phyloP scores from a whole-genome alignment of 192 early-diverging fungal genomes.

The Pecoramyces ruminantium region DNA sequence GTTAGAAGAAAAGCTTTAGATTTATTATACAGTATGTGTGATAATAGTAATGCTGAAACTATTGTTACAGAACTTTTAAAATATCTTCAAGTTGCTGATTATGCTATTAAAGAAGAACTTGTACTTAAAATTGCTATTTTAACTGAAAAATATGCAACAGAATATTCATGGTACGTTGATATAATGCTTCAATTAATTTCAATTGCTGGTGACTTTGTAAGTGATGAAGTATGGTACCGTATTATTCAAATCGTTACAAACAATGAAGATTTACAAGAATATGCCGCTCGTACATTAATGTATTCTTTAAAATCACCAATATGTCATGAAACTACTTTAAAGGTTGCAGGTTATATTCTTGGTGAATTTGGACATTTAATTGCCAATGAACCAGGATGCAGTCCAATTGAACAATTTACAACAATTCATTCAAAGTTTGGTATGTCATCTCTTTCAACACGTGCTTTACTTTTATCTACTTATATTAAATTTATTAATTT shows the following conservation, averaged over 20 bases:
- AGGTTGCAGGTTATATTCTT: constrained; percentile 88
- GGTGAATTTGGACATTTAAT: constrained; percentile 97
- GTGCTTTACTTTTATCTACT: constrained; percentile 73
- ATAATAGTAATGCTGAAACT: constrained; percentile 59
- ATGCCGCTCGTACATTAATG: constrained; percentile 71
- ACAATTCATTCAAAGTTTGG: constrained; percentile 83
- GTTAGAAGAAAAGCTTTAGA: constrained; percentile 88
- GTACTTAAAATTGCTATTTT: constrained; percentile 97
- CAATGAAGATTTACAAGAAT: constrained; percentile 87
- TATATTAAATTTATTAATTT: constrained; percentile 93
- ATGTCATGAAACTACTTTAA: constrained; percentile 90
- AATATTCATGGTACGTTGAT: constrained; percentile 98
- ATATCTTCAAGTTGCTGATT: constrained; percentile 66
- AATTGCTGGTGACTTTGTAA: constrained; percentile 87
- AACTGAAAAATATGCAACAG: constrained; percentile 92
- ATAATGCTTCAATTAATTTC: constrained; percentile 90
- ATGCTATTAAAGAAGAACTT: constrained; percentile 87
- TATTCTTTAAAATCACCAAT: constrained; percentile 69
- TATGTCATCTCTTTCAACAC: constrained; percentile 56
- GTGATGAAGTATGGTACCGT: constrained; percentile 95
- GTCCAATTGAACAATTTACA: constrained; percentile 87
- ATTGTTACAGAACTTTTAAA: constrained; percentile 86
- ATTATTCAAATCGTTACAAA: constrained; percentile 93
- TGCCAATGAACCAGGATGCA: constrained; percentile 64
- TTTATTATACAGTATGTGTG: constrained; percentile 94